These are phyloP conservation scores for Collybia sp. DNA, from an alignment of 768 basidiomycete species.

Conservation along the genomic window DNA sequence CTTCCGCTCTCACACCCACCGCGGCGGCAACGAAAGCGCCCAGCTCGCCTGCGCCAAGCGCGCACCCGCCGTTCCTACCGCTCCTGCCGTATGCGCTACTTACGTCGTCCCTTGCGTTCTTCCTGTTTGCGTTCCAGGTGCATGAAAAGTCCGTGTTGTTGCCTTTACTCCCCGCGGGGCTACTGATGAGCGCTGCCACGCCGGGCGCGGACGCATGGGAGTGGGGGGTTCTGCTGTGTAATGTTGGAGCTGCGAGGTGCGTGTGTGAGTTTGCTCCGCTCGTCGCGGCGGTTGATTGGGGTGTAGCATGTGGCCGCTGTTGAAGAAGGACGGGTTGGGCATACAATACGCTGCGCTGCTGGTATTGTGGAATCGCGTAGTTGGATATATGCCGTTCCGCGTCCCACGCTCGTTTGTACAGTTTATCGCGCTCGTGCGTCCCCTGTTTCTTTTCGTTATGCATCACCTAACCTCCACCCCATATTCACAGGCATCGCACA, in stretches of 20 bases:
- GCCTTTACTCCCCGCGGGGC: constrained; percentile 78
- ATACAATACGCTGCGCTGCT: constrained; percentile 68
- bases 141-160: constrained; percentile 92
- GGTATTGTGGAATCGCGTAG: constrained; percentile 75
- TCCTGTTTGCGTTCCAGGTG: constrained; percentile 94
- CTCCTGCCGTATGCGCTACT: constrained; percentile 80
- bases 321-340: constrained; percentile 73
- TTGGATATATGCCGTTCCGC: constrained; percentile 72
- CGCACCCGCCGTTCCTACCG: constrained; percentile 47
- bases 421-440: constrained; percentile 47
- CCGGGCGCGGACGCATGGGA: constrained; percentile 56
- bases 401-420: constrained; percentile 46
- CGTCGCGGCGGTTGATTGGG: neutral
- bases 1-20: neutral
- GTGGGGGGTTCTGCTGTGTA: constrained; percentile 73
- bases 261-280: constrained; percentile 12
- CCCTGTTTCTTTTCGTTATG: constrained; percentile 1
- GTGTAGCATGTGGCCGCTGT: constrained; percentile 88
- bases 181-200: constrained; percentile 60
- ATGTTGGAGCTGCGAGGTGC: constrained; percentile 86
- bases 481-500: too few species aligned
- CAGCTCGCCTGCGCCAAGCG: too few species aligned
- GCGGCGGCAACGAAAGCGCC: too few species aligned
- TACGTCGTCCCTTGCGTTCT: constrained; percentile 85
- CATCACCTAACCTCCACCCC: too few species aligned